A percentile compares a stretch with the other conserved stretches of the same genome.
Conservation (phyloP, 768 basidiomycete genomes). For the Lenzites betulinus region DNA sequence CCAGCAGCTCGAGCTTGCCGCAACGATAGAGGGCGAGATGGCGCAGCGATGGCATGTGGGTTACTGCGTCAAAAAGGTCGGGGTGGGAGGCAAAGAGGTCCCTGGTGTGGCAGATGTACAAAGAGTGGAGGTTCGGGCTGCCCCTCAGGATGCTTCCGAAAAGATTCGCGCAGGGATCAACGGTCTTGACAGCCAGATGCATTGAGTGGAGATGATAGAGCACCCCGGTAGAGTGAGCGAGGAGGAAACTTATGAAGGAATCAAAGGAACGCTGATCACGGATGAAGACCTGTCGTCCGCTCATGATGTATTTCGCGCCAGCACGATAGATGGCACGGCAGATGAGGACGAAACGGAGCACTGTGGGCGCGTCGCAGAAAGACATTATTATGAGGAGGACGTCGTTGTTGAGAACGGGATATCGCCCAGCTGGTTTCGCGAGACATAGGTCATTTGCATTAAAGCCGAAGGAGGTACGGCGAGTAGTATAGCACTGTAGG, state of each 20-base stretch:
- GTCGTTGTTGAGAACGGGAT: not conserved
- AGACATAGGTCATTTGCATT: too few species aligned
- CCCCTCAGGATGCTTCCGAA: not conserved
- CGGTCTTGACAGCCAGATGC: not conserved
- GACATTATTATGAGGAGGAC: not conserved
- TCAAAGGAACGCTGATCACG: not conserved
- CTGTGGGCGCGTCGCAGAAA: not conserved
- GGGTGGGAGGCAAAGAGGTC: not conserved
- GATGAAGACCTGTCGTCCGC: not conserved
- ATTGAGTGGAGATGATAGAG: not conserved
- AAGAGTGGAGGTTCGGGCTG: not conserved
- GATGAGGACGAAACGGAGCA: not conserved
- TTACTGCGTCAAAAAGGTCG: not conserved
- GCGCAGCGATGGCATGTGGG: not conserved
- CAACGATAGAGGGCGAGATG: not conserved
- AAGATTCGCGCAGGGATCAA: not conserved
- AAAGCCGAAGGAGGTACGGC: too few species aligned
- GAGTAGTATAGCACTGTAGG: too few species aligned
- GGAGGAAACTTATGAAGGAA: not conserved
- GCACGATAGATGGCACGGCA: not conserved
- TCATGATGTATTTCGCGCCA: not conserved
- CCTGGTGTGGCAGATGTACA: not conserved
- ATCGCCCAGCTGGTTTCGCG: not conserved
- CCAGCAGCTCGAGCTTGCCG: not conserved
- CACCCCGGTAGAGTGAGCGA: not conserved